Percentiles rank a stretch among this genome's conserved stretches.
Conservation (phyloP, 192 early-diverging fungal genomes). For the Jimgerdemannia flammicorona region DNA sequence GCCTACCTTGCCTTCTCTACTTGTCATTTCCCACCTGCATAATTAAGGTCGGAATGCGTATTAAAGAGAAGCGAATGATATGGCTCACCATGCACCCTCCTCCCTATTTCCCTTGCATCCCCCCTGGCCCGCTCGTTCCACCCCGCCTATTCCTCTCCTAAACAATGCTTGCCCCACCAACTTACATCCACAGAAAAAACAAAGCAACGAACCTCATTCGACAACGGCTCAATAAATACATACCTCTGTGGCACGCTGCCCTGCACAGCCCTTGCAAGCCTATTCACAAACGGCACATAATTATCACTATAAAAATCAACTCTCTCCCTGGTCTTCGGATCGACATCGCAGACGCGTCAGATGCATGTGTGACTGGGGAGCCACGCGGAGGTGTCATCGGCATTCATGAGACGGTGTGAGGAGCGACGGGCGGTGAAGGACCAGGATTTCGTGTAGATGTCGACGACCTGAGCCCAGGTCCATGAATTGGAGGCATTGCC, state of each 20-base stretch:
- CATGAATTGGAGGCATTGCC: conserved; percentile 75
- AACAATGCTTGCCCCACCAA: no score
- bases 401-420: conserved; percentile 53
- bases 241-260: conserved; percentile 43
- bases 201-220: conserved; percentile 56
- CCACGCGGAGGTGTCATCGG: conserved; percentile 57
- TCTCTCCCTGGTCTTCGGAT: conserved; percentile 35
- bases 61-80: no score
- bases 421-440: conserved; percentile 64
- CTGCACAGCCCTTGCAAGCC: conserved; percentile 61
- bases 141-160: no score
- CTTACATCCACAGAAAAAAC: no score
- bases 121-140: no score
- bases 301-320: conserved; percentile 67
- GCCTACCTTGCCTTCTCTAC: no score
- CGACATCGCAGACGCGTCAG: conserved; percentile 75
- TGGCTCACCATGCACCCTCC: no score
- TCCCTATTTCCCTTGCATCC: no score
- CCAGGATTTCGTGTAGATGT: conserved; percentile 74
- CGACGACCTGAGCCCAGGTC: conserved; percentile 74
- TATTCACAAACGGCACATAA: conserved; percentile 70
- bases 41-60: no score
- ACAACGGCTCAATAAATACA: conserved; percentile 77
- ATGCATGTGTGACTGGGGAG: conserved; percentile 57
- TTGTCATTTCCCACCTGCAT: no score